A percentile compares a stretch with the other conserved stretches of the same genome.
Conservation (phyloP, 495 filamentous ascomycete genomes). For the Neurospora discreta region DNA sequence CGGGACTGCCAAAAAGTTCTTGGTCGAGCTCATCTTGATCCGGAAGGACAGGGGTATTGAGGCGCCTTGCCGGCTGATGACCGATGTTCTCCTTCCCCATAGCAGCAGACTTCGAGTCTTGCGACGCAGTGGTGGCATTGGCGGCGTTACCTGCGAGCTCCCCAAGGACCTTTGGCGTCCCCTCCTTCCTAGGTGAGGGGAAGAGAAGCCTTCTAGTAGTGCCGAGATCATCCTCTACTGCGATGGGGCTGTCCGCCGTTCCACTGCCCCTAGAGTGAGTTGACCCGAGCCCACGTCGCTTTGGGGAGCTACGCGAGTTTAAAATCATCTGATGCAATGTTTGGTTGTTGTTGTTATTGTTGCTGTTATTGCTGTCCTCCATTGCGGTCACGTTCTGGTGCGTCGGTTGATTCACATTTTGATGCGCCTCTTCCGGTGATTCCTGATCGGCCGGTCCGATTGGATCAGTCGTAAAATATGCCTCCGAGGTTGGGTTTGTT, state of each 20-base stretch:
- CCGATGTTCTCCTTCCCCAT: constrained; percentile 31
- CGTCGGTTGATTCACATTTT: constrained; percentile 17
- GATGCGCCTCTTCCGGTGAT: constrained; percentile 17
- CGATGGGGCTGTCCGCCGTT: constrained; percentile 52
- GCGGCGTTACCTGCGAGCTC: constrained; percentile 47
- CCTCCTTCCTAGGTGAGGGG: constrained; percentile 53
- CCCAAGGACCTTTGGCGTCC: constrained; percentile 46
- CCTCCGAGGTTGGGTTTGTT: constrained; percentile 36
- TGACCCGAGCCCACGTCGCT: constrained; percentile 25
- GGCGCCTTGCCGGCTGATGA: constrained; percentile 5
- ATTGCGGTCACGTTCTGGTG: constrained; percentile 19
- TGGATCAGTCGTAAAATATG: constrained; percentile 36
- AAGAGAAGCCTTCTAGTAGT: constrained; percentile 71
- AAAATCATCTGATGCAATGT: constrained; percentile 9
- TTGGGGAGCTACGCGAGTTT: constrained; percentile 26
- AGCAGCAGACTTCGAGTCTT: constrained; percentile 24
- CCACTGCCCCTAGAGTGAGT: constrained; percentile 41
- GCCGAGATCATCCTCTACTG: constrained; percentile 45
- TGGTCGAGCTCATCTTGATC: constrained; percentile 39
- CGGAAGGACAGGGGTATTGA: constrained; percentile 16
- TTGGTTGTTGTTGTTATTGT: constrained; percentile 16
- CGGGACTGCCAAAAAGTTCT: constrained; percentile 44
- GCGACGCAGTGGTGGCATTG: constrained; percentile 27
- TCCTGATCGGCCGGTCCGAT: constrained; percentile 25
- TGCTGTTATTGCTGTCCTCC: constrained; percentile 26